A percentile compares a stretch with the other conserved stretches of the same genome.
phyloP scores from a whole-genome alignment of 2,329 filamentous ascomycete species.

The Cordyceps cateniannulata region DNA sequence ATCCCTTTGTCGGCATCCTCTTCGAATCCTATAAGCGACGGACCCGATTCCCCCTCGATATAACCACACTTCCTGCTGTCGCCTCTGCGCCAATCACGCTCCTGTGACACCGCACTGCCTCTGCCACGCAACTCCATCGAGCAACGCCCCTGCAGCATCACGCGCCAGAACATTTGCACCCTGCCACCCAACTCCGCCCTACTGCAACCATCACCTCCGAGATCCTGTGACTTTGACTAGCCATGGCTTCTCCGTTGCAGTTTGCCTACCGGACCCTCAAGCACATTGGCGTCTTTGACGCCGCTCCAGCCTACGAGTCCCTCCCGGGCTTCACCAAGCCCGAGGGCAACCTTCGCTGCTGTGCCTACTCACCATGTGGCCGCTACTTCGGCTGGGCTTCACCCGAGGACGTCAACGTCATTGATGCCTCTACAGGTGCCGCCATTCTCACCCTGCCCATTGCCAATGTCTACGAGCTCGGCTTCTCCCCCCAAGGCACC shows the following conservation, averaged over 20 bases:
- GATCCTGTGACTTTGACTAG: conserved; percentile 79
- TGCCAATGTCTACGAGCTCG: conserved; percentile 85
- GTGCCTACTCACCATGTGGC: conserved; percentile 90
- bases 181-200: conserved; percentile 18
- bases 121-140: neutral
- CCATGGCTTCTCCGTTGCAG: conserved; percentile 90
- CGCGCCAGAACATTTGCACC: conserved; percentile 12
- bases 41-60: conserved; percentile 4
- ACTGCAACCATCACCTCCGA: conserved; percentile 17
- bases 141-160: conserved; percentile 12
- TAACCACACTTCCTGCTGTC: conserved; percentile 3
- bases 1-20: neutral
- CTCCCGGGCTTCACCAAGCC: conserved; percentile 80
- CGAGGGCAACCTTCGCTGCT: conserved; percentile 91
- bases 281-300: conserved; percentile 89
- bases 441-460: conserved; percentile 69
- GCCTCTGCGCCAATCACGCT: conserved; percentile 2
- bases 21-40: conserved; percentile 10
- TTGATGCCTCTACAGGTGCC: conserved; percentile 72
- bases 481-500: conserved; percentile 86
- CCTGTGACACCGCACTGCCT: neutral
- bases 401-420: conserved; percentile 75
- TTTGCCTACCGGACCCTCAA: conserved; percentile 97
- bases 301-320: conserved; percentile 78
- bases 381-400: conserved; percentile 95